Evolutionary conservation across 2,329 filamentous ascomycete species (phyloP).

Genomic region (Colletotrichum tamarilloi): DNA sequence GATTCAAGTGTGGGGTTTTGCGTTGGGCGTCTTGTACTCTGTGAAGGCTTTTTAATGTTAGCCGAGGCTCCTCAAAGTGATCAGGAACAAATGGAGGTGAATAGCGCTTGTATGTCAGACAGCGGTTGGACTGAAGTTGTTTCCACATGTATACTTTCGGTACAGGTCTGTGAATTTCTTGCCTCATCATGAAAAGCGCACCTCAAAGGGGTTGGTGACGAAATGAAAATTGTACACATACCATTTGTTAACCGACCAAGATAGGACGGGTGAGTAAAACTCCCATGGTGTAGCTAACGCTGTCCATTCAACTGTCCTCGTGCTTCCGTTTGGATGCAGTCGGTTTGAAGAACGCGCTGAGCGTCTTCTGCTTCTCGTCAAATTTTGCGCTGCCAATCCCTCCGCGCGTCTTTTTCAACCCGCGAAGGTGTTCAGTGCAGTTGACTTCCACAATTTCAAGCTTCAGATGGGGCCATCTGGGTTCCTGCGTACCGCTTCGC

Average conservation of each 20-base stretch:
- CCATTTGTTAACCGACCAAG: conserved; percentile 42
- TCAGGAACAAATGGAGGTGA: conserved; percentile 19
- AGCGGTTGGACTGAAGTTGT: conserved; percentile 82
- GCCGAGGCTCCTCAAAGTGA: conserved; percentile 7
- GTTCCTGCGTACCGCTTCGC: background rate
- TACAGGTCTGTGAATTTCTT: conserved; percentile 85
- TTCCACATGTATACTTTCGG: conserved; percentile 77
- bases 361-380: conserved; percentile 79
- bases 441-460: conserved; percentile 72
- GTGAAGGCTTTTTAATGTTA: background rate
- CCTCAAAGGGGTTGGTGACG: conserved; percentile 4
- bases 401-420: conserved; percentile 82
- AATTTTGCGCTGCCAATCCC: conserved; percentile 84
- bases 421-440: conserved; percentile 75
- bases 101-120: conserved; percentile 66
- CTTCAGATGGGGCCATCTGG: conserved; percentile 53
- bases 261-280: background rate
- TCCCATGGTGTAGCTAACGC: background rate
- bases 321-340: conserved; percentile 61
- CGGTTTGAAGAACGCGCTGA: conserved; percentile 78
- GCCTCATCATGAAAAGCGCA: conserved; percentile 75
- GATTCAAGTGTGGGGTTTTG: no score
- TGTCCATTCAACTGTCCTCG: conserved; percentile 40
- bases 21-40: no score
- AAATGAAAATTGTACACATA: conserved; percentile 46